These are phyloP conservation scores for Ilyonectria sp. DNA, from an alignment of 2,329 filamentous ascomycete species.

Conservation along the genomic window DNA sequence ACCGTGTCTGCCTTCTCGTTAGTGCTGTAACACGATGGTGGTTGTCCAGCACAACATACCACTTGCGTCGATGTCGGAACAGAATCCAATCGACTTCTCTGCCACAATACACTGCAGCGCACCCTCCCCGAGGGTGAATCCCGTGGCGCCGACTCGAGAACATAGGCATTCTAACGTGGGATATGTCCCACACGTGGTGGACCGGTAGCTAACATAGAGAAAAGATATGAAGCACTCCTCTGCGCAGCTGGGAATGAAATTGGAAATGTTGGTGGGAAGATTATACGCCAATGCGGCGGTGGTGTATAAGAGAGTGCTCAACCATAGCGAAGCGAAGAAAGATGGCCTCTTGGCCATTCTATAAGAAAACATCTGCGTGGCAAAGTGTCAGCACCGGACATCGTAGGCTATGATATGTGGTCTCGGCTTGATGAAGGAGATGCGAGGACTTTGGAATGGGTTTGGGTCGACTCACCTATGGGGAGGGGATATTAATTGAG, in stretches of 20 bases:
- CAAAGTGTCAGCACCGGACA: conserved; percentile 23
- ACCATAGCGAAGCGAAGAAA: conserved; percentile 49
- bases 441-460: background rate
- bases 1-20: conserved; percentile 52
- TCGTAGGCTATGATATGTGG: background rate
- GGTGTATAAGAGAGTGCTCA: conserved; percentile 49
- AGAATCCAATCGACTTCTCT: conserved; percentile 65
- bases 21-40: conserved; percentile 20
- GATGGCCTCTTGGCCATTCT: conserved; percentile 60
- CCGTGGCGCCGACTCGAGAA: conserved; percentile 68
- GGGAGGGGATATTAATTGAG: conserved; percentile 47
- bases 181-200: conserved; percentile 62
- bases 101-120: conserved; percentile 77
- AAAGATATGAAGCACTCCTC: conserved; percentile 74
- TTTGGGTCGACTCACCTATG: conserved; percentile 43
- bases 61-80: conserved; percentile 61
- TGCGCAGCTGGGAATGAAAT: conserved; percentile 72
- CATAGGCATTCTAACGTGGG: conserved; percentile 76
- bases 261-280: conserved; percentile 57
- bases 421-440: background rate
- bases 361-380: conserved; percentile 58
- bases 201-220: conserved; percentile 71
- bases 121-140: conserved; percentile 81
- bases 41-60: conserved; percentile 45
- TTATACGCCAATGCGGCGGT: conserved; percentile 48